These are phyloP conservation scores for Juglanconis oblonga DNA, from an alignment of 2,329 filamentous ascomycete species.

Conservation along the genomic window DNA sequence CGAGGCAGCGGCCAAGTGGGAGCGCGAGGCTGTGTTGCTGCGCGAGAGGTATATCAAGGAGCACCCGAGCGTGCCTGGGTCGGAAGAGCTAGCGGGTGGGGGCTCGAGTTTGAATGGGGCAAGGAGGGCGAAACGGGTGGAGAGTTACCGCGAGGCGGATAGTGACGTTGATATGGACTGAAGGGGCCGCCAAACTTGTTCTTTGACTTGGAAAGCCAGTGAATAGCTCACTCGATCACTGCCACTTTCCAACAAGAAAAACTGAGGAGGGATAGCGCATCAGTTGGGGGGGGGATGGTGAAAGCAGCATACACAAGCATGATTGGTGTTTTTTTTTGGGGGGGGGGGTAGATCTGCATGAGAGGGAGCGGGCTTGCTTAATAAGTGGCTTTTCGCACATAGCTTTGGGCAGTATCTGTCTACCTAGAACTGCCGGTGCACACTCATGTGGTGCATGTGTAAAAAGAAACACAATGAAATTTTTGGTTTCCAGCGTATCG, in stretches of 20 bases:
- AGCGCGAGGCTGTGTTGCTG: constrained; percentile 58
- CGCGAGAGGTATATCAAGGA: constrained; percentile 50
- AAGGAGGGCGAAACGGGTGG: constrained; percentile 27
- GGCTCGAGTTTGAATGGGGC: background rate
- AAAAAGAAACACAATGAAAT: no score
- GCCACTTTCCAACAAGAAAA: no score
- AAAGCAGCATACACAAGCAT: background rate
- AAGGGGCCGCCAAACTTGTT: background rate
- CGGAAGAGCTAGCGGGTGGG: constrained; percentile 25
- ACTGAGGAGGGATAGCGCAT: no score
- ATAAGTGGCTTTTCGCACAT: background rate
- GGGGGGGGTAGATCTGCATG: no score
- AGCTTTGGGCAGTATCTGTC: background rate
- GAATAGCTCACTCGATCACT: no score
- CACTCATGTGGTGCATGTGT: background rate
- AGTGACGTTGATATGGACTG: constrained; percentile 30
- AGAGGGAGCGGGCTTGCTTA: background rate
- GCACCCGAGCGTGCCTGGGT: constrained; percentile 43
- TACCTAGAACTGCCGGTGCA: background rate
- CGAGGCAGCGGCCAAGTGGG: constrained; percentile 67
- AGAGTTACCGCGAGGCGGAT: constrained; percentile 37
- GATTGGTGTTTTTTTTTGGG: constrained; percentile 8
- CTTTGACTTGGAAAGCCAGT: background rate
- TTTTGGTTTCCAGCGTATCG: no score
- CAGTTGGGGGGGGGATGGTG: no score